These are phyloP conservation scores for Cladobotryum protrusum DNA, from an alignment of 2,329 filamentous ascomycete genomes.

Conservation along the genomic window DNA sequence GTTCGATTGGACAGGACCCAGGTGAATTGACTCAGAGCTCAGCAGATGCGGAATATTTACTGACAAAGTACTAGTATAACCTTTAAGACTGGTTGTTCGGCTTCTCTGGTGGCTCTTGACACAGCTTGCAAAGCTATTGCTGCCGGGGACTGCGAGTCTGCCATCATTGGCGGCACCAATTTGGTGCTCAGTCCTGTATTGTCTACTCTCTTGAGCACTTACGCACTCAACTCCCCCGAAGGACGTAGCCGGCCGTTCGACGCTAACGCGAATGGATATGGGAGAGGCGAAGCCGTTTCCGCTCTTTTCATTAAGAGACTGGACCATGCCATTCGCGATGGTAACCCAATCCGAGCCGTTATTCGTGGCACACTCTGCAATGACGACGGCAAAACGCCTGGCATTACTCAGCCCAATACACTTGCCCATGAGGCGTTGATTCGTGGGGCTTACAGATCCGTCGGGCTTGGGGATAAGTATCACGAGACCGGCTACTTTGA, in stretches of 20 bases:
- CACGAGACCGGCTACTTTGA: slow-evolving; percentile 28
- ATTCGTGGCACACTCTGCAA: slow-evolving; percentile 27
- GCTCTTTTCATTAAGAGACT: slow-evolving; percentile 38
- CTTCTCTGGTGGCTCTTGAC: neutral
- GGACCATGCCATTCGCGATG: slow-evolving; percentile 34
- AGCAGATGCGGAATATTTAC: no score
- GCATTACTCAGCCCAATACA: slow-evolving; percentile 28
- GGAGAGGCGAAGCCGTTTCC: slow-evolving; percentile 38
- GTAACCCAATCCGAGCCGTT: slow-evolving; percentile 31
- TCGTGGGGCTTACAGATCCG: slow-evolving; percentile 22
- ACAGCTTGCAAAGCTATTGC: neutral
- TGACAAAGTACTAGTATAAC: no score
- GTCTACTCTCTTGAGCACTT: neutral
- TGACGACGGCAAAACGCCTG: slow-evolving; percentile 26
- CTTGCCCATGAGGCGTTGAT: slow-evolving; percentile 26
- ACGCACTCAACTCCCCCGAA: slow-evolving; percentile 21
- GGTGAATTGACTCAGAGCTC: no score
- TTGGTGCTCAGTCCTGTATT: neutral
- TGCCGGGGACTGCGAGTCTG: neutral
- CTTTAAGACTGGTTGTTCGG: neutral
- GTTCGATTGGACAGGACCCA: neutral
- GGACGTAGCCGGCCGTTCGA: slow-evolving; percentile 29
- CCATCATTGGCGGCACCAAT: neutral
- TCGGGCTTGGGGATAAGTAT: slow-evolving; percentile 17
- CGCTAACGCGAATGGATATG: slow-evolving; percentile 37